These are phyloP conservation scores for Erysiphe pulchra DNA, from an alignment of 2,329 filamentous ascomycete species.

Conservation along the genomic window DNA sequence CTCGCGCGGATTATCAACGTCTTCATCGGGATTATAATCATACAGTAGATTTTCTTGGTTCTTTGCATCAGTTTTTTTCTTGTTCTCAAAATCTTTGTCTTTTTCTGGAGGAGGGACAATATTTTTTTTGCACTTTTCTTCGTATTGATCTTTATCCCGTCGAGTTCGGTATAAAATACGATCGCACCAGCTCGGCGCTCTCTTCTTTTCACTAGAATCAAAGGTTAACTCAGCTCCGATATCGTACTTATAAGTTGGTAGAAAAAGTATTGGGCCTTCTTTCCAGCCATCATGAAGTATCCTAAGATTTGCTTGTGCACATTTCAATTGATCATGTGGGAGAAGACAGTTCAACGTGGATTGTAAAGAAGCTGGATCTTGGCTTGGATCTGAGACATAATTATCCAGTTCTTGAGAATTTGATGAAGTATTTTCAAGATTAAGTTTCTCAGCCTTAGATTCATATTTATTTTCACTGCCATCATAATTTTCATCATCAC, in stretches of 20 bases:
- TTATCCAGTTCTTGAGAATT: conserved; percentile 36
- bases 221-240: conserved; percentile 79
- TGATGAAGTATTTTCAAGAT: conserved; percentile 14
- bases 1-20: conserved; percentile 19
- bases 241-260: conserved; percentile 96
- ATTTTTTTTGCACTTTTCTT: conserved; percentile 30
- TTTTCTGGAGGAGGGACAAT: conserved; percentile 40
- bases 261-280: conserved; percentile 66
- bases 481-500: conserved; percentile 21
- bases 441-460: conserved; percentile 12
- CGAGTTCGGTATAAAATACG: conserved; percentile 69
- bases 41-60: conserved; percentile 70
- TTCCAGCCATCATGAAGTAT: conserved; percentile 79
- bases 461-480: conserved; percentile 22
- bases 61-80: conserved; percentile 44
- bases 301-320: conserved; percentile 48
- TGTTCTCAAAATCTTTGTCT: conserved; percentile 65
- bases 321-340: conserved; percentile 65
- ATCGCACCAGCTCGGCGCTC: conserved; percentile 92
- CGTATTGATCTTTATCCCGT: conserved; percentile 38
- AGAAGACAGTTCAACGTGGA: conserved; percentile 70
- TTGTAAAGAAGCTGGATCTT: conserved; percentile 67
- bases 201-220: conserved; percentile 82
- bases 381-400: conserved; percentile 37
- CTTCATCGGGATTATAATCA: conserved; percentile 67